Conservation (phyloP, 2,329 filamentous ascomycete genomes). For the Coniochaeta sp. region DNA sequence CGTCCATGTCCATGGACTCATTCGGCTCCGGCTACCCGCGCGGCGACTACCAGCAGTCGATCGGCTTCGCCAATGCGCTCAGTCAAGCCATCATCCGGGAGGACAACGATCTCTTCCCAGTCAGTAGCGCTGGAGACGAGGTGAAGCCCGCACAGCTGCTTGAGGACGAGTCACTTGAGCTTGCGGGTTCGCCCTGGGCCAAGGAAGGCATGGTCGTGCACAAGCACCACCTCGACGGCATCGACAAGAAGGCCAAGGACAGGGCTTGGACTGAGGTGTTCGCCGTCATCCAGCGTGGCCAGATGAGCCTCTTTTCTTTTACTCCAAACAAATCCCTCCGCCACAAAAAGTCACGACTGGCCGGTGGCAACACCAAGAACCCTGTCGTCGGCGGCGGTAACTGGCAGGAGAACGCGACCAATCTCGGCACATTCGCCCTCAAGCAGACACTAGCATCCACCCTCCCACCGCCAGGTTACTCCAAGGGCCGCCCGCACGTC, state of each 20-base stretch:
- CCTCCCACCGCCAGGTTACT: conserved; percentile 87
- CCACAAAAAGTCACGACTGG: conserved; percentile 54
- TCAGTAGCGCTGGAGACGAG: conserved; percentile 53
- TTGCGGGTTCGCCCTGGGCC: conserved; percentile 93
- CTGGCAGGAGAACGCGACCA: conserved; percentile 95
- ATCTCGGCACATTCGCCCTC: conserved; percentile 77
- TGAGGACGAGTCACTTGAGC: conserved; percentile 86
- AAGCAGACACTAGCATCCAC: conserved; percentile 88
- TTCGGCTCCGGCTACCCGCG: conserved; percentile 70
- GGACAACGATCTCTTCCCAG: conserved; percentile 47
- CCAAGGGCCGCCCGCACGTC: conserved; percentile 80
- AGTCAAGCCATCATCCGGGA: conserved; percentile 96
- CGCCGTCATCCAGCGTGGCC: conserved; percentile 91
- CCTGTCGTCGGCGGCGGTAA: conserved; percentile 87
- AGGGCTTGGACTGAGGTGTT: conserved; percentile 94
- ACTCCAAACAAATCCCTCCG: conserved; percentile 69
- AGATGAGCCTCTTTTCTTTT: conserved; percentile 91
- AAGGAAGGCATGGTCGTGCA: conserved; percentile 96
- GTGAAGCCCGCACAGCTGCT: conserved; percentile 59
- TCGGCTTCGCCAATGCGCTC: conserved; percentile 93
- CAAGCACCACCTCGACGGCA: conserved; percentile 88
- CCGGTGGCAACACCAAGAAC: conserved; percentile 33
- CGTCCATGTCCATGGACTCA: conserved; percentile 87
- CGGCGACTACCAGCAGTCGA: conserved; percentile 87
- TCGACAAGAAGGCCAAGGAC: conserved; percentile 89